A percentile compares a stretch with the other conserved stretches of the same genome.
These are phyloP conservation scores for Colletotrichum liriopes DNA, from an alignment of 2,329 filamentous ascomycete species.

Conservation along the genomic window DNA sequence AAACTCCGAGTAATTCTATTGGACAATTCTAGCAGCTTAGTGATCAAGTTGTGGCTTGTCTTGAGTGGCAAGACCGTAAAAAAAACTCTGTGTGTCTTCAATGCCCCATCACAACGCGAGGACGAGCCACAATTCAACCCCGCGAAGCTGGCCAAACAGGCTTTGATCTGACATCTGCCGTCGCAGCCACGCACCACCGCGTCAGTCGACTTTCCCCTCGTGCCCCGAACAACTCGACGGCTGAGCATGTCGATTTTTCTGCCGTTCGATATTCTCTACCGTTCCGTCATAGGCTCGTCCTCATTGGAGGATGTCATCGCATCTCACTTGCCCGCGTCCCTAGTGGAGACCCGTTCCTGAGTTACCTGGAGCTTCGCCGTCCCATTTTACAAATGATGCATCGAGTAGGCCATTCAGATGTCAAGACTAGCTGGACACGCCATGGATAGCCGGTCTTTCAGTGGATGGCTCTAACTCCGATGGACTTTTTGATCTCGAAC, in stretches of 20 bases:
- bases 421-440: not conserved
- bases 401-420: not conserved
- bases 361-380: not conserved
- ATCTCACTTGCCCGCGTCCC: too few species aligned
- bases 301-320: too few species aligned
- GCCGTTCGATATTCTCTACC: not conserved
- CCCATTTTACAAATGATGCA: not conserved
- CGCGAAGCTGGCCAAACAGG: conserved; percentile 5
- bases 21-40: not conserved
- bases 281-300: not conserved
- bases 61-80: not conserved
- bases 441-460: not conserved
- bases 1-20: not conserved
- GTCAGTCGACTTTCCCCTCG: not conserved
- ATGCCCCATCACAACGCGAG: not conserved
- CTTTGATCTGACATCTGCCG: conserved; percentile 7
- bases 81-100: not conserved
- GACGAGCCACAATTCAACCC: conserved; percentile 5
- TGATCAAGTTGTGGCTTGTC: not conserved
- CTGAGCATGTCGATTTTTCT: not conserved
- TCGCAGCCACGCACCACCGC: conserved; percentile 3
- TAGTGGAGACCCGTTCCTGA: not conserved
- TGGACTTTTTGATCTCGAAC: conserved; percentile 36
- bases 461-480: conserved; percentile 7
- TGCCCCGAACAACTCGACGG: not conserved